Conservation (phyloP, 805 yeast species). For the Torulaspora maleeae region DNA sequence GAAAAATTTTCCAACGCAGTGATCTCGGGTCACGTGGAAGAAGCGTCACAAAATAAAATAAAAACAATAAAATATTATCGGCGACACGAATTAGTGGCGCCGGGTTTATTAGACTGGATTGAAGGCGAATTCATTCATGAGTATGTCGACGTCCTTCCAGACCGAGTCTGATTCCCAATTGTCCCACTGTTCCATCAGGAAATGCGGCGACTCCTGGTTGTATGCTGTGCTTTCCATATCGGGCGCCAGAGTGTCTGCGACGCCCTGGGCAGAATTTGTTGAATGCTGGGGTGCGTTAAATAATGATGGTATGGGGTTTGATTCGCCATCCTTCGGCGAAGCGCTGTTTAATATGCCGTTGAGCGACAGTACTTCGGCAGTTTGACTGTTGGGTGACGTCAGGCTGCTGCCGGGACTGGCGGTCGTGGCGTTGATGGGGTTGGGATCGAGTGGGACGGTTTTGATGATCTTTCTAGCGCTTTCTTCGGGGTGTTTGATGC, state of each 20-base stretch:
- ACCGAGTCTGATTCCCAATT: conserved; percentile 43
- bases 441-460: conserved; percentile 79
- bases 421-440: conserved; percentile 50
- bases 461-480: conserved; percentile 70
- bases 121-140: conserved; percentile 91
- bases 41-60: no score
- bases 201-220: conserved; percentile 28
- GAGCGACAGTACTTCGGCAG: conserved; percentile 19
- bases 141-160: conserved; percentile 77
- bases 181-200: conserved; percentile 37
- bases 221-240: conserved; percentile 4
- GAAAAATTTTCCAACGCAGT: conserved; percentile 4
- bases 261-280: conserved; percentile 9
- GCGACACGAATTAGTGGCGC: conserved; percentile 1
- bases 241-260: conserved; percentile 6
- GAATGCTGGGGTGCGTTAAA: conserved; percentile 1
- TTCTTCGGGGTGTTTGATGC: conserved; percentile 57
- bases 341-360: conserved; percentile 19
- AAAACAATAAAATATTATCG: not conserved
- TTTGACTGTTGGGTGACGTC: conserved; percentile 16
- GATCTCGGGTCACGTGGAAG: not conserved
- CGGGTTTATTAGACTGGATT: conserved; percentile 43
- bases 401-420: conserved; percentile 19
- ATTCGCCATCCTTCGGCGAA: conserved; percentile 17
- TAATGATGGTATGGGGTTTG: conserved; percentile 2